Evolutionary conservation across 768 basidiomycete genomes (phyloP), one percentile per base, ranked within the genome.

Genomic region (Lactarius akahatsu): DNA sequence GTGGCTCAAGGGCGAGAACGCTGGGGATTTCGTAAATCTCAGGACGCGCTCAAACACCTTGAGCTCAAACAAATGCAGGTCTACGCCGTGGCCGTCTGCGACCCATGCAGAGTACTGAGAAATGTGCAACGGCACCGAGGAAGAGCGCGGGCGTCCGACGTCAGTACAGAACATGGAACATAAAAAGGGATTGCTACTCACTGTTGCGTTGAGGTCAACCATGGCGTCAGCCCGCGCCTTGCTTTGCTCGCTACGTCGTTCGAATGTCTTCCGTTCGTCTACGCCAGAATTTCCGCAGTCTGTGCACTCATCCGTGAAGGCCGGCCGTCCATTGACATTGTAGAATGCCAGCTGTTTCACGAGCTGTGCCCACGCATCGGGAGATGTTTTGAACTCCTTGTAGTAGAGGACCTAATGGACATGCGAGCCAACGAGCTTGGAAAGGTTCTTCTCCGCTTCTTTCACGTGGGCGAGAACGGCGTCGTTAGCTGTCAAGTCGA

Each of bases 201-300:
- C 88, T 41, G 80, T 79, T 72, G 75, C 76, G 16, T 75, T 66
- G 23, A 80, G 76, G 69, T 89, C 79, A 36, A 91, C 77, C 95
- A 99, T 98, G n/a, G 90, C 88, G 77, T 94, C 88, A 16, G 87
- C 90, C 86, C 90, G 98, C 47, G 82, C 87, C 73, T 88, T 88
- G 74, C 85, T 89, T 79, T 98, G 92, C 56, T 81, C 83, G 69
- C 90, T 92, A n/a, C 36, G 88, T 89, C 69, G 86, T 86, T n/a
- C 96, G 84, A 71, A 98, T 97, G 43, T 98, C 96, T 79, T 99
- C 97, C 7, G 96, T 99, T 61, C 96, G 81, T 0, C 97, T 96
- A 1, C 82, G 83, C 75, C 92, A 85, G 81, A 86, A 99, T 75
- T 92, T 94, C 32, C 97, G 83, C 63, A n/a, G 96, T 98, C 79